These are phyloP conservation scores for Jaapia argillacea DNA, from an alignment of 768 basidiomycete species.

Conservation along the genomic window DNA sequence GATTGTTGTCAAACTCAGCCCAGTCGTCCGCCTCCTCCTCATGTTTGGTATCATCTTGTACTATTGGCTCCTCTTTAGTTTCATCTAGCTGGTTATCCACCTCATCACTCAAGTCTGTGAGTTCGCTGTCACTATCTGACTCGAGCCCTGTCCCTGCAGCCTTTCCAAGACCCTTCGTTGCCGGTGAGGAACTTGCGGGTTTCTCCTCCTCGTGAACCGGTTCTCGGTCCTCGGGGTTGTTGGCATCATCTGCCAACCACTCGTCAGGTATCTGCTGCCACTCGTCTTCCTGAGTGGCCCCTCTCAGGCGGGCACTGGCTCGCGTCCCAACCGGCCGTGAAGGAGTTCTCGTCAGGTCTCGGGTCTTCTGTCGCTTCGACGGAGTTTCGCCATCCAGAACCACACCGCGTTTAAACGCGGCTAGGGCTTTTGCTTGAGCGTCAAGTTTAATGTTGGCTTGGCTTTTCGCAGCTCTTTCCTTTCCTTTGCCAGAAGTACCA, in stretches of 20 bases:
- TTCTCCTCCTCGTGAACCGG: constrained; percentile 3
- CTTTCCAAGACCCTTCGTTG: constrained; percentile 13
- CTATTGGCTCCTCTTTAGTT: constrained; percentile 8
- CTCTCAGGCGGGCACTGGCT: constrained; percentile 56
- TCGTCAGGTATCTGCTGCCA: constrained; percentile 79
- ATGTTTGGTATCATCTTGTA: constrained; percentile 5
- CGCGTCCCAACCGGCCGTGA: constrained; percentile 42
- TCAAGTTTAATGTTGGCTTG: constrained; percentile 64
- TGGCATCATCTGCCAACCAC: constrained; percentile 42
- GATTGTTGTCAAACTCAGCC: constrained; percentile 11
- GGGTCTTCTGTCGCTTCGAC: constrained; percentile 10
- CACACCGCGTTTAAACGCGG: constrained; percentile 48
- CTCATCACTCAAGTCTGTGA: constrained; percentile 69
- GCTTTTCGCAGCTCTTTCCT: constrained; percentile 56
- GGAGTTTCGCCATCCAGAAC: constrained; percentile 5
- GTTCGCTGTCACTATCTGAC: constrained; percentile 56
- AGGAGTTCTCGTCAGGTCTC: constrained; percentile 7
- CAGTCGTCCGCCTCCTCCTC: constrained; percentile 8
- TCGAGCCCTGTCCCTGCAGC: constrained; percentile 42
- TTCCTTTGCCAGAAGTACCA: constrained; percentile 25
- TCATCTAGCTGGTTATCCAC: constrained; percentile 29
- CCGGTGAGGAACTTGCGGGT: constrained; percentile 3
- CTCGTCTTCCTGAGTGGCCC: constrained; percentile 35
- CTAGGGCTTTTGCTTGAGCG: constrained; percentile 59
- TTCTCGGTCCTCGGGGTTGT: too few relatives aligned